phyloP scores from a whole-genome alignment of 139 green algal species.

The Volvox reticuliferus region DNA sequence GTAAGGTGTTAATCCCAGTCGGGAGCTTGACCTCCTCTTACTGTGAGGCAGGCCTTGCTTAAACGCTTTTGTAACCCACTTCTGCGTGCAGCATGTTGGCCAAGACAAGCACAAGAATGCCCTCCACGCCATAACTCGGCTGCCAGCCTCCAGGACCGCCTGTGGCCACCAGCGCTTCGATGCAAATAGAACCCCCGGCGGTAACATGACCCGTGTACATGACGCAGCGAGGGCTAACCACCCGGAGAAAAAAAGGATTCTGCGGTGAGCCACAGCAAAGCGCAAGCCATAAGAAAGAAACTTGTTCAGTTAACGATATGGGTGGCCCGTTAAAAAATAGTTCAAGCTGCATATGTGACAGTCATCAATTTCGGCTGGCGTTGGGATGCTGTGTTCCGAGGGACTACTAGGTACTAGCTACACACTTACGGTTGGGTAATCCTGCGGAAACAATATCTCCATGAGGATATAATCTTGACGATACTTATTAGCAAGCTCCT shows the following conservation, averaged over 20 bases:
- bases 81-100: conserved; percentile 60
- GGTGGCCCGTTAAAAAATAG: too few relatives aligned
- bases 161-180: conserved; percentile 58
- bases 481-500: not conserved
- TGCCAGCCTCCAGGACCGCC: conserved; percentile 49
- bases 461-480: conserved; percentile 51
- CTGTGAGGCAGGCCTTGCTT: too few relatives aligned
- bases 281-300: too few relatives aligned
- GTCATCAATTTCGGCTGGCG: too few relatives aligned
- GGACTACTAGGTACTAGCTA: too few relatives aligned
- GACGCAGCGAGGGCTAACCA: conserved; percentile 50
- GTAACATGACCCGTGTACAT: conserved; percentile 60
- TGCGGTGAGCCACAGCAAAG: not conserved
- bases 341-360: too few relatives aligned
- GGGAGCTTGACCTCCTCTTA: too few relatives aligned
- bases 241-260: conserved; percentile 56
- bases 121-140: conserved; percentile 37
- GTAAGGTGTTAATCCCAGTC: too few relatives aligned
- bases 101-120: conserved; percentile 51
- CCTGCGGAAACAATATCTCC: conserved; percentile 44
- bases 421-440: conserved; percentile 48
- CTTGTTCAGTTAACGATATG: too few relatives aligned
- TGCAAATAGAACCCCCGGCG: conserved; percentile 43
- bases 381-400: too few relatives aligned
- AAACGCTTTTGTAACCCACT: not conserved